phyloP scores from a whole-genome alignment of 768 basidiomycete species.

The Phaffia australis region DNA sequence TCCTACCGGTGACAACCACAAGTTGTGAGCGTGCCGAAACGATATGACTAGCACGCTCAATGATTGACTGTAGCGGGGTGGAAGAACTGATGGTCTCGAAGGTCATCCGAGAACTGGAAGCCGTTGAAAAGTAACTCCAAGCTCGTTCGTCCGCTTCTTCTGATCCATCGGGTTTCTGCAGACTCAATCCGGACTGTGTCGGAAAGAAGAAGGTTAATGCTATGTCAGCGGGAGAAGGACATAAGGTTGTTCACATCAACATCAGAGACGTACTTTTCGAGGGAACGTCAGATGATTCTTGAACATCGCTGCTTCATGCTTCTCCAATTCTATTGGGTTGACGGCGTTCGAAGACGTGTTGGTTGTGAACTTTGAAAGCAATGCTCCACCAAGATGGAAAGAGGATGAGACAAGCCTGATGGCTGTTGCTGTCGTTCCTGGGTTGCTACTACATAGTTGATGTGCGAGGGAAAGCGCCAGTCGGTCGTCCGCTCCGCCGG shows the following conservation, averaged over 20 bases:
- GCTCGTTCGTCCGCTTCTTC: conserved; percentile 69
- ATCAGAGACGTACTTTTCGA: neutral
- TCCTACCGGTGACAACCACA: conserved; percentile 62
- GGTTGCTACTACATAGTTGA: conserved; percentile 60
- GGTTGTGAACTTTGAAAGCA: neutral
- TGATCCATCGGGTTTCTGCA: conserved; percentile 62
- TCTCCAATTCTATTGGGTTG: conserved; percentile 9
- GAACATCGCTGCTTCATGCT: conserved; percentile 15
- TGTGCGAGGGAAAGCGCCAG: conserved; percentile 68
- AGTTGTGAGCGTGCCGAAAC: conserved; percentile 36
- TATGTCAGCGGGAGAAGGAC: neutral
- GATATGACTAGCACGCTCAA: conserved; percentile 51
- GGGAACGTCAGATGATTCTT: conserved; percentile 12
- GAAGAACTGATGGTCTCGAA: conserved; percentile 45
- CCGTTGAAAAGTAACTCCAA: conserved; percentile 51
- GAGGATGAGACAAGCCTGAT: conserved; percentile 40
- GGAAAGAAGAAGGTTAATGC: neutral
- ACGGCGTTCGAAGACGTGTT: neutral
- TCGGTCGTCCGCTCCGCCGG: conserved; percentile 89
- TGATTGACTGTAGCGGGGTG: conserved; percentile 39
- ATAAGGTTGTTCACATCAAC: neutral
- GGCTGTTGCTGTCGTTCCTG: conserved; percentile 58
- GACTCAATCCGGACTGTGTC: neutral
- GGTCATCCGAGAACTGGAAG: conserved; percentile 53
- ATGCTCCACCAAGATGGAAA: neutral